Evolutionary conservation across 2,329 filamentous ascomycete genomes (phyloP).

Genomic region (Phialocephala sp.): DNA sequence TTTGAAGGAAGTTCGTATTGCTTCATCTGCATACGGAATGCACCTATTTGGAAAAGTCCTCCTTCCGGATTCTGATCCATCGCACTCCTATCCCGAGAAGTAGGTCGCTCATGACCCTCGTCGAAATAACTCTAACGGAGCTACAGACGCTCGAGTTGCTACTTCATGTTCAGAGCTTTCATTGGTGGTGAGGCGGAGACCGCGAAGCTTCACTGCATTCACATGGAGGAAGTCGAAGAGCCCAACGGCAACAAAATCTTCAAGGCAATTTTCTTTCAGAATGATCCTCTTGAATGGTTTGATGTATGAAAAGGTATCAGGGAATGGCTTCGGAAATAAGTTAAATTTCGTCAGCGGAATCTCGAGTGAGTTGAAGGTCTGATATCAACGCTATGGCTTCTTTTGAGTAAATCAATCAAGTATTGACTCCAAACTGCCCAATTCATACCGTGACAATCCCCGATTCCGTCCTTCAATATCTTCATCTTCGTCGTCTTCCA

Average conservation of each 20-base stretch:
- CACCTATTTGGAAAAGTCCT: slow-evolving; percentile 57
- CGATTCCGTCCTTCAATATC: slow-evolving; percentile 29
- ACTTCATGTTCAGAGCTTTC: slow-evolving; percentile 56
- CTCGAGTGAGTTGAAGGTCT: neutral
- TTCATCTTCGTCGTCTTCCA: slow-evolving; percentile 72
- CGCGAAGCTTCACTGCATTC: slow-evolving; percentile 53
- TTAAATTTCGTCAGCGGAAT: neutral
- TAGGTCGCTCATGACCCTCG: neutral
- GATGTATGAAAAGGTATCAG: slow-evolving; percentile 46
- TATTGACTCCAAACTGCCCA: neutral
- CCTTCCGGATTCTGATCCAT: slow-evolving; percentile 45
- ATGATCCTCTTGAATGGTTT: slow-evolving; percentile 60
- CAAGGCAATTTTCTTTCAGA: slow-evolving; percentile 52
- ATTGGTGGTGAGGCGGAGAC: slow-evolving; percentile 48
- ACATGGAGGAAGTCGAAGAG: slow-evolving; percentile 50
- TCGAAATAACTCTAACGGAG: slow-evolving; percentile 1
- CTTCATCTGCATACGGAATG: slow-evolving; percentile 50
- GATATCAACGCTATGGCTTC: neutral
- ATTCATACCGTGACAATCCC: neutral
- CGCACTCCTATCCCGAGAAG: slow-evolving; percentile 25
- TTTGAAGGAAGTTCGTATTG: slow-evolving; percentile 52
- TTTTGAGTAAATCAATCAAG: neutral
- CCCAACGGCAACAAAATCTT: slow-evolving; percentile 51
- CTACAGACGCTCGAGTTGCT: slow-evolving; percentile 44
- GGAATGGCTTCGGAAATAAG: neutral